A percentile compares a stretch with the other conserved stretches of the same genome.
Evolutionary conservation across 208 protist genomes (phyloP).

Genomic region (Crithidia sp.): DNA sequence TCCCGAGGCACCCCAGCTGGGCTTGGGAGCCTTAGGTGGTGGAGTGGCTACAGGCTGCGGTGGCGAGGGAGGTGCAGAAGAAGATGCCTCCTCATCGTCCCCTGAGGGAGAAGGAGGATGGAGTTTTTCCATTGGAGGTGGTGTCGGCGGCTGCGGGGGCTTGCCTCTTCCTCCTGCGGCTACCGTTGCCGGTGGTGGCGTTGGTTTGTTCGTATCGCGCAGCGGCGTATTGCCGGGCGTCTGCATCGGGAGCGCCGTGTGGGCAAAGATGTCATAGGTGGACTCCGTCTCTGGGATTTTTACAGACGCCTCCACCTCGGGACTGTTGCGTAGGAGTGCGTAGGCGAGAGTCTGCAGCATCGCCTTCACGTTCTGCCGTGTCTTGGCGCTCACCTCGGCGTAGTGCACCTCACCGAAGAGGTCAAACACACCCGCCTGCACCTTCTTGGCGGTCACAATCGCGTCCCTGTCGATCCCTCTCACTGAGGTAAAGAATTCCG

Average conservation of each 20-base stretch:
- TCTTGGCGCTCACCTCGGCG: constrained; percentile 57
- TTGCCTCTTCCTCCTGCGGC: neutral
- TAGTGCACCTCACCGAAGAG: constrained; percentile 54
- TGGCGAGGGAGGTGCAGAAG: neutral
- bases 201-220: neutral
- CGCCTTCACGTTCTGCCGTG: constrained; percentile 25
- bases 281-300: neutral
- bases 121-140: neutral
- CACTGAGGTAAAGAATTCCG: neutral
- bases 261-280: constrained; percentile 8
- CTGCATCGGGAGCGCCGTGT: constrained; percentile 9
- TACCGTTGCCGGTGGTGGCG: neutral
- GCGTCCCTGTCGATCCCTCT: constrained; percentile 1
- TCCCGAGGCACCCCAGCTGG: constrained; percentile 13
- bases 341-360: constrained; percentile 40
- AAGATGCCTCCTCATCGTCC: neutral
- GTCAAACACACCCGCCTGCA: constrained; percentile 38
- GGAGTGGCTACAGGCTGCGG: neutral
- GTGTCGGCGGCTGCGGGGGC: neutral
- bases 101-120: too few species aligned
- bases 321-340: constrained; percentile 34
- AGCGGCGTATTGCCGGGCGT: neutral
- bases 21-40: neutral
- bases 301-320: neutral
- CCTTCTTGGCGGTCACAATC: constrained; percentile 31